Evolutionary conservation across 495 filamentous ascomycete species (phyloP).

Genomic region (Amniculicola lignicola): DNA sequence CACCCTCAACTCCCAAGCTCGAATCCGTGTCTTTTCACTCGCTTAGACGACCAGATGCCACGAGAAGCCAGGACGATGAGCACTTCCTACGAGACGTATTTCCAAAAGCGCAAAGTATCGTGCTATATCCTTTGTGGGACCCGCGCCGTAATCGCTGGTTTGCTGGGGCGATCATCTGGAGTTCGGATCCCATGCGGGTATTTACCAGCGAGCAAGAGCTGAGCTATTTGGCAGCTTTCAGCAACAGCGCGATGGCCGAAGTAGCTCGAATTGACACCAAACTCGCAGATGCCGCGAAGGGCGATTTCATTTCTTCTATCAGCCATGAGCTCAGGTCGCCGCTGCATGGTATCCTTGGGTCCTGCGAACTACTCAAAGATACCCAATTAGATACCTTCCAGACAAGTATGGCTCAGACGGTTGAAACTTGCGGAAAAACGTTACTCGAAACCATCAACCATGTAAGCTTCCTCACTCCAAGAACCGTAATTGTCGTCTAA

Average conservation of each 20-base stretch:
- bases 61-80: constrained; percentile 36
- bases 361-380: constrained; percentile 65
- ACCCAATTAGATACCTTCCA: constrained; percentile 54
- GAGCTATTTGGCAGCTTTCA: constrained; percentile 56
- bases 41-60: constrained; percentile 14
- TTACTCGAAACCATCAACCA: constrained; percentile 78
- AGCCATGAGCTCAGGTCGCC: constrained; percentile 78
- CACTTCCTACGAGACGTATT: constrained; percentile 38
- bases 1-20: not conserved
- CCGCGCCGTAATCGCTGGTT: constrained; percentile 67
- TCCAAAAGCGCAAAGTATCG: constrained; percentile 53
- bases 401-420: constrained; percentile 64
- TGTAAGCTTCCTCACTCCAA: constrained; percentile 39
- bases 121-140: constrained; percentile 68
- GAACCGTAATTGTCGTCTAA: constrained; percentile 1
- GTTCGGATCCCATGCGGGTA: constrained; percentile 45
- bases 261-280: constrained; percentile 53
- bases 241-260: constrained; percentile 59
- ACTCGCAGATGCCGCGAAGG: constrained; percentile 57
- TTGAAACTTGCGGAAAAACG: constrained; percentile 71
- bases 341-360: constrained; percentile 71
- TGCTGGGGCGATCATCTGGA: constrained; percentile 65
- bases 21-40: constrained; percentile 17
- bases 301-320: constrained; percentile 68
- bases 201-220: constrained; percentile 53